Evolutionary conservation across 2,329 filamentous ascomycete genomes (phyloP), one percentile per base, ranked within the genome.

Genomic region (Calonectria honghensis): DNA sequence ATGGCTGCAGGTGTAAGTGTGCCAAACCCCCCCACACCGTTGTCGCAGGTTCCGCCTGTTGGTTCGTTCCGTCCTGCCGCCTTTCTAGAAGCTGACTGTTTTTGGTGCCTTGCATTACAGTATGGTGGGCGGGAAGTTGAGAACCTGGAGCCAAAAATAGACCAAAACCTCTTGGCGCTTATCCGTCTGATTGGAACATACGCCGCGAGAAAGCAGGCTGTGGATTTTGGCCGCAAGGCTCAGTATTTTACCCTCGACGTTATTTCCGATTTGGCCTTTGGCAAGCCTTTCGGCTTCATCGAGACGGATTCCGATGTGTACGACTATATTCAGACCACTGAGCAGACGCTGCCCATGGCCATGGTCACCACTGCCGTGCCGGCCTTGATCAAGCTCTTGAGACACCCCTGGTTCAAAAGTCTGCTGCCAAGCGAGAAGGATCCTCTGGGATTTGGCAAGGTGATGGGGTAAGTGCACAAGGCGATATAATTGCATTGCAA

Each of bases 101-200:
- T 48, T 48, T 72, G 37, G 70, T n/a, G 9, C 65, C 45, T 18
- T n/a, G 48, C 45, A 41, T 32, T 52, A 20, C 31, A 41, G 76
- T 90, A 90, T 76, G 86, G 88, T 4, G 89, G 89, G 9, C 89
- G 89, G 74, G 90, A 91, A 48, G 89, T 90, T n/a, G 84, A 86
- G 4, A 82, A 83, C 7, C 61, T 65, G 39, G 61, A 65, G 61
- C 39, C 61, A 45, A 65, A 65, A 50, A 59, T 68, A 59, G 66
- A 68, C 50, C 35, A 68, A 20, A 86, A 88, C 54, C 83, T 91
- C 9, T 72, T 82, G 27, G 84, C 88, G 2, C 82, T 91, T 1
- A 76, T 90, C 27, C 65, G 81, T 0, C 83, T 91, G 1, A 41
- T 80, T 0, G 16, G 57, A 0, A 74, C 68, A 6, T 80, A 79